Conservation (phyloP, 495 filamentous ascomycete genomes). For the Aspergillus baeticus region DNA sequence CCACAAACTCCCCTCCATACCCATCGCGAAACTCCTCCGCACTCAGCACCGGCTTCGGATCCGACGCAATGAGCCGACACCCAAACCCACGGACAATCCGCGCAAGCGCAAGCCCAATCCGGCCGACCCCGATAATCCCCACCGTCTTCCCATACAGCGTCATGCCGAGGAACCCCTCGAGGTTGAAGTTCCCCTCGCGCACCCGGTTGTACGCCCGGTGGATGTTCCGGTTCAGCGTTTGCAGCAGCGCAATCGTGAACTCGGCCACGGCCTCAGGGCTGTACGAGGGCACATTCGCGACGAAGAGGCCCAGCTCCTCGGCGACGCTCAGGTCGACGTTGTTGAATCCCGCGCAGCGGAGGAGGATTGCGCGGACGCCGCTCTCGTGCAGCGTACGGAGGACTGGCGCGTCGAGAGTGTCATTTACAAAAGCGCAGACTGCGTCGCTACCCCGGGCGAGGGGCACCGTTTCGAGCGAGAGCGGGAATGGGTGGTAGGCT, state of each 20-base stretch:
- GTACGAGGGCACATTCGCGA: slow-evolving; percentile 67
- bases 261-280: slow-evolving; percentile 72
- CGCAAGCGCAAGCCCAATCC: slow-evolving; percentile 38
- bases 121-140: slow-evolving; percentile 34
- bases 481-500: slow-evolving; percentile 55
- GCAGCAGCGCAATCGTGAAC: slow-evolving; percentile 65
- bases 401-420: slow-evolving; percentile 51
- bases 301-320: slow-evolving; percentile 56
- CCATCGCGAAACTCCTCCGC: slow-evolving; percentile 40
- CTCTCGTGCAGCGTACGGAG: slow-evolving; percentile 44
- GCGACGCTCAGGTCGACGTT: slow-evolving; percentile 61
- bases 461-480: slow-evolving; percentile 53
- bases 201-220: slow-evolving; percentile 72
- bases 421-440: slow-evolving; percentile 73
- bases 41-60: slow-evolving; percentile 42
- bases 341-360: slow-evolving; percentile 72
- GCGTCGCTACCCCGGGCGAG: slow-evolving; percentile 55
- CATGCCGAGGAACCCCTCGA: slow-evolving; percentile 61
- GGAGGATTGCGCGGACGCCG: slow-evolving; percentile 56
- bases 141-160: slow-evolving; percentile 62
- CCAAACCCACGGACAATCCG: slow-evolving; percentile 60
- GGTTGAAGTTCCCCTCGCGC: slow-evolving; percentile 68
- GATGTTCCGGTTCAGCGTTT: slow-evolving; percentile 68
- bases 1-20: slow-evolving; percentile 50
- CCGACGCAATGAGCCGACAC: slow-evolving; percentile 58